Conservation (phyloP, 2,329 filamentous ascomycete species). For the Ophiostoma piceae region DNA sequence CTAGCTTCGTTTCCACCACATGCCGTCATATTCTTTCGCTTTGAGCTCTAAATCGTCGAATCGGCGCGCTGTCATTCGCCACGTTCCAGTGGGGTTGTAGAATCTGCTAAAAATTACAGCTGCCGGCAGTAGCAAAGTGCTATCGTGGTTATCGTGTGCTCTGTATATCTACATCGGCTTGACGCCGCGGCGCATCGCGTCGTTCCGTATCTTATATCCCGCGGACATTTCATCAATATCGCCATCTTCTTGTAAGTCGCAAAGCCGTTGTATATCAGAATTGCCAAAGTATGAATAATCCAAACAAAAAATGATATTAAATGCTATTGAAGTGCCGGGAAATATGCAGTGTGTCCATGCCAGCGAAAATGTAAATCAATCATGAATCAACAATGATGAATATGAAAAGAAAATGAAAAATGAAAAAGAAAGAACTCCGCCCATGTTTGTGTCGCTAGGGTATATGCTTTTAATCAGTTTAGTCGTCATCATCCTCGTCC, state of each 20-base stretch:
- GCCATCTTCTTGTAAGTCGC: neutral
- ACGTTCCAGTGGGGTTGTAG: slow-evolving; percentile 19
- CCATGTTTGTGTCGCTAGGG: slow-evolving; percentile 5
- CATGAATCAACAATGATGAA: neutral
- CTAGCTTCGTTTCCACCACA: neutral
- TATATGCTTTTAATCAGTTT: slow-evolving; percentile 12
- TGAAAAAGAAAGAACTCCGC: slow-evolving; percentile 10
- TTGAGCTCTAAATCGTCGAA: slow-evolving; percentile 17
- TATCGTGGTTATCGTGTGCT: neutral
- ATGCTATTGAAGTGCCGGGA: neutral
- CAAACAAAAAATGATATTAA: neutral
- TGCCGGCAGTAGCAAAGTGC: neutral
- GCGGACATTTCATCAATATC: neutral
- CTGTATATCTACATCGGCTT: neutral
- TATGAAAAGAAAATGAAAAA: neutral
- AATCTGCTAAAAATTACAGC: slow-evolving; percentile 5
- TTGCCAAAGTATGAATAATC: no score
- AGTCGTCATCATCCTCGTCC: slow-evolving; percentile 6
- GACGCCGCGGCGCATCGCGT: neutral
- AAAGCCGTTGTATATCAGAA: neutral
- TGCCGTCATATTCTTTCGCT: neutral
- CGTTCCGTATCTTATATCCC: neutral
- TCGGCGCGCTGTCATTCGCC: slow-evolving; percentile 24
- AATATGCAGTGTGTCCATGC: neutral
- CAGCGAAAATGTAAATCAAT: neutral